Base-by-base conservation (phyloP, 148 eudicot genomes). In the Cornus controversa region DNA sequence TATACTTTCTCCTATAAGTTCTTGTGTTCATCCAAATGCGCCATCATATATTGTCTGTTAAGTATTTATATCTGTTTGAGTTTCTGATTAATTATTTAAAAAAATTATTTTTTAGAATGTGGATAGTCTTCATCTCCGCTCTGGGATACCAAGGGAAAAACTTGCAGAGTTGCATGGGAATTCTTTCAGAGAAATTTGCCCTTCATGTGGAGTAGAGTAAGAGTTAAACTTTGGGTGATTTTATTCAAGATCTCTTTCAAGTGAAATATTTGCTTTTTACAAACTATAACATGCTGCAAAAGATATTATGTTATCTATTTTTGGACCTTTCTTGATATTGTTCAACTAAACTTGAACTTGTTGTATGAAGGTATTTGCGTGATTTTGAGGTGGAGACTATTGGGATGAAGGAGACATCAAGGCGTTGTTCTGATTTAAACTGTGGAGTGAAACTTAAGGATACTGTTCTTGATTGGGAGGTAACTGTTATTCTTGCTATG, bases 391-490 rank as follows among this genome's bases (percentile, higher is more conserved):
- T 94, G 72, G 98, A 94, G 84, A 94, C 96, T 36, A 92, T 94
- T 69, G 98, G 98, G 65, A 75, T 94, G 86, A 94, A 89, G 86
- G 89, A 92, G 77, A 94, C 98, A 10, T 75, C 93, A 69, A 83
- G 98, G 50, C 89, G 93, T 67, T 94, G 98, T 78, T 87, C 90
- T 63, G 84, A 79, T 73, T 75, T 80, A 62, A 78, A 81, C 14
- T 94, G 98, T 82, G 85, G 88, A 26, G 82, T 88, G 66, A 92
- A 86, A 84, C 84, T 94, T 37, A 87, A 83, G 83, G 98, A 94
- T 80, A 82, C 93, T 42, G 98, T 94, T 84, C 97, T 94, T 78
- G 98, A 94, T 76, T 94, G 98, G 98, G 97, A 94, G 98, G 98
- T 94, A 90, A 54, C 65, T 47, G 28, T 69, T 53, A 74, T 58